Conservation (phyloP, 352 stramenopile species). For the Globisporangium sylvaticum region DNA sequence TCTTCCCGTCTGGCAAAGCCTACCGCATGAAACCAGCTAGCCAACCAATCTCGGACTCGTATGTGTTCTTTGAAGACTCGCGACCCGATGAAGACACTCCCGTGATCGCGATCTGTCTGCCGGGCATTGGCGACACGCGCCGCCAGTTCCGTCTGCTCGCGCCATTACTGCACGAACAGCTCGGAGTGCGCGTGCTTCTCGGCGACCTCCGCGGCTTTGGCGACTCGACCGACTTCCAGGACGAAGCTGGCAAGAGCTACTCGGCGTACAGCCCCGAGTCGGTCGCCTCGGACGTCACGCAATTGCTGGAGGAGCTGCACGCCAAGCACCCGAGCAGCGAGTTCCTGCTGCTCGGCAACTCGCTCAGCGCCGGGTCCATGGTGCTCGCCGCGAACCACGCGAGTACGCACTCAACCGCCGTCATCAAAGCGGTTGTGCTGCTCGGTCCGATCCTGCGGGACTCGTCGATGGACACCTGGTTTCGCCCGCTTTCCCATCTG, state of each 20-base stretch:
- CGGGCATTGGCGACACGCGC: constrained; percentile 37
- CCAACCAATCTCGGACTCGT: background rate
- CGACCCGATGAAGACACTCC: constrained; percentile 14
- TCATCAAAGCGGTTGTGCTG: constrained; percentile 24
- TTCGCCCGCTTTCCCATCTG: constrained; percentile 29
- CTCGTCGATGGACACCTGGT: constrained; percentile 23
- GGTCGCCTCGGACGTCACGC: constrained; percentile 23
- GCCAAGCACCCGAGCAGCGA: constrained; percentile 14
- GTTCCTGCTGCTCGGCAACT: constrained; percentile 40
- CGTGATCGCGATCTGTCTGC: constrained; percentile 32
- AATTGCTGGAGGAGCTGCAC: constrained; percentile 24
- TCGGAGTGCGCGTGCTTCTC: constrained; percentile 28
- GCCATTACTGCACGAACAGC: constrained; percentile 29
- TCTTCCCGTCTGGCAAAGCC: constrained; percentile 22
- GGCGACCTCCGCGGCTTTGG: constrained; percentile 43
- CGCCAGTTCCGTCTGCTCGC: constrained; percentile 38
- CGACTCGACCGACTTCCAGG: constrained; percentile 29
- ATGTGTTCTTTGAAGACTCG: constrained; percentile 41
- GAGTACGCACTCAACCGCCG: background rate
- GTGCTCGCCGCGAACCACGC: constrained; percentile 20
- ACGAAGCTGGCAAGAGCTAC: constrained; percentile 12
- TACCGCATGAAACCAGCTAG: constrained; percentile 16
- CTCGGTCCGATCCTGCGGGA: constrained; percentile 32
- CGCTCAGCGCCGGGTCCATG: constrained; percentile 32
- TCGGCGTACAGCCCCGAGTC: constrained; percentile 30